Base-by-base conservation (phyloP, 352 stramenopile species). In the Phytophthora kernoviae region DNA sequence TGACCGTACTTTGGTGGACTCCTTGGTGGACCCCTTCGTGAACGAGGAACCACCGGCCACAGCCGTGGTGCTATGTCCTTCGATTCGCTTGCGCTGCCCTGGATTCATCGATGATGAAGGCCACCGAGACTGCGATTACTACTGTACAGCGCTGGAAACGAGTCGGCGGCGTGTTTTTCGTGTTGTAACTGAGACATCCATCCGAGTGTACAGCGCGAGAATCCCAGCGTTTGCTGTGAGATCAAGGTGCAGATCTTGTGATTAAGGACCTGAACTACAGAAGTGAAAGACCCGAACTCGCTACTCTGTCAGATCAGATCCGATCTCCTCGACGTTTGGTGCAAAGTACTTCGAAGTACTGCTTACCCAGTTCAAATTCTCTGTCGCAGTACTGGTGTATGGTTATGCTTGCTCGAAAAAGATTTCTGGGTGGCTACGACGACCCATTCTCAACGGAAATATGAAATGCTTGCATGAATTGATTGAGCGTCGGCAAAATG, bases 341-440 rank as follows among this genome's bases (percentile, higher is more conserved):
- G 14, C 75, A 98, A 7, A 98, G n/a, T n/a, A n/a, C n/a, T n/a
- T n/a, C n/a, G n/a, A n/a, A n/a, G n/a, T n/a, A n/a, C 94, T 14
- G 96, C 94, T 3, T 98, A 97, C 33, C 96, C 96, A 1, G 87
- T 99, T 41, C 88, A 98, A 56, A 99, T 64, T 97, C 96, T 49
- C 62, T 98, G 22, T 87, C 87, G 0, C 88, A 97, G 53, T 97
- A 96, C 53, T 97, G 84, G 84, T 95, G 84, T 55, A 96, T 97
- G 86, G 85, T 97, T 10, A 92, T 95, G 62, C 96, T 96, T 71
- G 85, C 84, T 7, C 75, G 86, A 7, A 74, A 88, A 5, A 65
- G 68, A 2, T 94, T 90, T 27, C 41, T 97, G 24, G 82, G 75
- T 9, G 75, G 66, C 22, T 93, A 93, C 40, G 83, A 96, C 0